Percentiles rank a stretch among this genome's conserved stretches.
Conservation (phyloP, 2,329 filamentous ascomycete species). For the Endocalyx cinctus region DNA sequence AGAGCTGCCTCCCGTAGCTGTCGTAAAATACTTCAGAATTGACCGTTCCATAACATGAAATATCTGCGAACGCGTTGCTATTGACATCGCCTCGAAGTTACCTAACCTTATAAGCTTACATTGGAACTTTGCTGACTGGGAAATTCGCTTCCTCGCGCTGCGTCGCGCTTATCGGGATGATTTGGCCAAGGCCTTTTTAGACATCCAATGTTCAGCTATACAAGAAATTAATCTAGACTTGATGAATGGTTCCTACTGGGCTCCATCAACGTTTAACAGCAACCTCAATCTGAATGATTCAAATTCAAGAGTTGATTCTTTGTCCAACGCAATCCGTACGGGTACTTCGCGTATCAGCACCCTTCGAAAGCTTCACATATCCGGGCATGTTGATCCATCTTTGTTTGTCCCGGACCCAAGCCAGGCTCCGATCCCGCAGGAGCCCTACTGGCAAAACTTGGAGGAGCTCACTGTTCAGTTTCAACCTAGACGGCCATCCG, state of each 20-base stretch:
- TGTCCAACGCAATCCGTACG: conserved; percentile 1
- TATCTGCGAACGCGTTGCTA: background rate
- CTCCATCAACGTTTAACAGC: background rate
- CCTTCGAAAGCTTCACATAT: background rate
- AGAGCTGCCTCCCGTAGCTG: background rate
- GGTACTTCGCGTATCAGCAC: background rate
- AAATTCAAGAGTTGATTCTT: background rate
- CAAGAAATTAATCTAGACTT: background rate
- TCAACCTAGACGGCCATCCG: background rate
- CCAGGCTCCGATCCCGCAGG: too few species aligned
- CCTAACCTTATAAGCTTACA: background rate
- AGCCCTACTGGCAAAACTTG: conserved; percentile 2
- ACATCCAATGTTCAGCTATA: background rate
- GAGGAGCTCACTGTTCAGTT: background rate
- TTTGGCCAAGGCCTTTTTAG: background rate
- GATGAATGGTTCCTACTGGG: background rate
- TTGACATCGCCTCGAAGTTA: background rate
- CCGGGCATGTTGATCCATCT: background rate
- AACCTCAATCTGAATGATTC: background rate
- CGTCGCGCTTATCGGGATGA: background rate
- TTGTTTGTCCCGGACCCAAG: background rate
- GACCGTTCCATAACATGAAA: background rate
- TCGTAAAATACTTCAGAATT: background rate
- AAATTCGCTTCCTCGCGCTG: conserved; percentile 1
- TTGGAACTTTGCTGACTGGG: background rate